Evolutionary conservation across 805 yeast genomes (phyloP).

Genomic region (Starmerella bacillaris): DNA sequence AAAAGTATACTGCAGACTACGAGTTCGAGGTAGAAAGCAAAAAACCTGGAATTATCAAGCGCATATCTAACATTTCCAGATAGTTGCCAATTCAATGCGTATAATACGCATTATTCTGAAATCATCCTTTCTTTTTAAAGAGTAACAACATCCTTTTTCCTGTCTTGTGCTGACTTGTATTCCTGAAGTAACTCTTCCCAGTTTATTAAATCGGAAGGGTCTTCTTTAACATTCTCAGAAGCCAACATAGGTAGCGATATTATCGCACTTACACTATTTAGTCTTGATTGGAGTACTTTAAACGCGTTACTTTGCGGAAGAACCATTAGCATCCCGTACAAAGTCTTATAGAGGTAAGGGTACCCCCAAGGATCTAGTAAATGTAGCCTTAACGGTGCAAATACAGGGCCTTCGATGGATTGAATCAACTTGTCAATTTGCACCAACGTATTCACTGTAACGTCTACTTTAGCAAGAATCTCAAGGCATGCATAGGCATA

Average conservation of each 20-base stretch:
- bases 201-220: slow-evolving; percentile 14
- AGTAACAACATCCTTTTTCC: too few relatives aligned
- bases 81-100: neutral
- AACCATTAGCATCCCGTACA: slow-evolving; percentile 84
- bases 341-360: slow-evolving; percentile 67
- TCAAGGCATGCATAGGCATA: slow-evolving; percentile 69
- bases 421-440: slow-evolving; percentile 85
- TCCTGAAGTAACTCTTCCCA: slow-evolving; percentile 32
- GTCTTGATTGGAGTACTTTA: slow-evolving; percentile 57
- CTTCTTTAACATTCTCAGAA: neutral
- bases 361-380: slow-evolving; percentile 70
- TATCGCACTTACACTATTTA: slow-evolving; percentile 35
- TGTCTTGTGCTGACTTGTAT: slow-evolving; percentile 31
- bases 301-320: slow-evolving; percentile 88
- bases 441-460: slow-evolving; percentile 57
- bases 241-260: slow-evolving; percentile 21
- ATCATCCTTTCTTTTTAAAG: too few relatives aligned
- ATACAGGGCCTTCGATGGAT: slow-evolving; percentile 78
- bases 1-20: slow-evolving; percentile 16
- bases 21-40: slow-evolving; percentile 15
- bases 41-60: slow-evolving; percentile 12
- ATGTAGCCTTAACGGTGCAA: slow-evolving; percentile 70
- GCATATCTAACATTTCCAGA: slow-evolving; percentile 2
- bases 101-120: too few relatives aligned
- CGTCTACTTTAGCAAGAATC: slow-evolving; percentile 64